These are phyloP conservation scores for Suillus clintonianus DNA, from an alignment of 768 basidiomycete genomes.

Conservation along the genomic window DNA sequence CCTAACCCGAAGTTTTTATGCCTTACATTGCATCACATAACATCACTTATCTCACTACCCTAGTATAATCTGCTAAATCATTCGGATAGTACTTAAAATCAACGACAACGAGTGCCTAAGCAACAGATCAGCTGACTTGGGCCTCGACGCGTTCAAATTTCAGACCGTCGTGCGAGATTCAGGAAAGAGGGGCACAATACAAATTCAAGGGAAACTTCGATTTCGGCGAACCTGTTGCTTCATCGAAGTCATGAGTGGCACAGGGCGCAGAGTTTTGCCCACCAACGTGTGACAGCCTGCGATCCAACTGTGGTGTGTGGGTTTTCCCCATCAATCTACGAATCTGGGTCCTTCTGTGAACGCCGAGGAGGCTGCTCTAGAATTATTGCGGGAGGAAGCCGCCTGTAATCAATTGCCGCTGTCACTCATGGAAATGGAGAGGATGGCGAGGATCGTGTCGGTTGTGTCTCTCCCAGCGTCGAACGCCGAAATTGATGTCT, in stretches of 20 bases:
- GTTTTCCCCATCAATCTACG: background rate
- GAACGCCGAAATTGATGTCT: background rate
- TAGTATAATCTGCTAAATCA: background rate
- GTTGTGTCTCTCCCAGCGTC: background rate
- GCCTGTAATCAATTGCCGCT: background rate
- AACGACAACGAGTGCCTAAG: background rate
- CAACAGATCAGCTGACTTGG: background rate
- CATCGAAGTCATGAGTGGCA: background rate
- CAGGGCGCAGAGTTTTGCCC: background rate
- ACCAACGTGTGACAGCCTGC: background rate
- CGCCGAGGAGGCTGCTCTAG: background rate
- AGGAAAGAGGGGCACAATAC: background rate
- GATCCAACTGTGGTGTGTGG: background rate
- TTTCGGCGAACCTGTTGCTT: background rate
- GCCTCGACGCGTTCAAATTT: background rate
- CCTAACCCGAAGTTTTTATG: background rate
- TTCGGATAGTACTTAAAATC: background rate
- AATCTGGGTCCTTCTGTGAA: background rate
- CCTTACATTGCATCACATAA: background rate
- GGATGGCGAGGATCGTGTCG: background rate
- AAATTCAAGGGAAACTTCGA: background rate
- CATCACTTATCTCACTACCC: background rate
- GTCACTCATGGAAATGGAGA: background rate
- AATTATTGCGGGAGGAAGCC: background rate
- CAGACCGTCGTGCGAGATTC: background rate